Percentiles rank a stretch among this genome's conserved stretches.
These are phyloP conservation scores for Russula sp. DNA, from an alignment of 768 basidiomycete genomes.

Conservation along the genomic window DNA sequence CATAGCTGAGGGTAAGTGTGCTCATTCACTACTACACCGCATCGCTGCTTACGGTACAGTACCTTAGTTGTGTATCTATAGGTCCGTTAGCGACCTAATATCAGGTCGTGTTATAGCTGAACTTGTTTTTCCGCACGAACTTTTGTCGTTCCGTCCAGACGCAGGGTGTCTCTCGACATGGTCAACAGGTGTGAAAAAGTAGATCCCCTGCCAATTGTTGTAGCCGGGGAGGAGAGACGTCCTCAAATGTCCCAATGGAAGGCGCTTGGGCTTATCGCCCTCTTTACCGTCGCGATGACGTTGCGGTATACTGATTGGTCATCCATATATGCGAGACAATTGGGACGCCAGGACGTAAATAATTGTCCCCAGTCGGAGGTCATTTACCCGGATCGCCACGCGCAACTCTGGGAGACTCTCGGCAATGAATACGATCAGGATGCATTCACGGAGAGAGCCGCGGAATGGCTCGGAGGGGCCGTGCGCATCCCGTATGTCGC, in stretches of 20 bases:
- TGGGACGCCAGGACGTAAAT: not conserved
- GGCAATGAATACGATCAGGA: constrained; percentile 30
- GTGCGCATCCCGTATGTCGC: constrained; percentile 35
- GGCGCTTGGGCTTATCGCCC: not conserved
- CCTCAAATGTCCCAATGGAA: not conserved
- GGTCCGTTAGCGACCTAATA: no score
- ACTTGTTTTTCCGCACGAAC: not conserved
- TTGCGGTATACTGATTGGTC: not conserved
- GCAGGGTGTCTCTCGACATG: not conserved
- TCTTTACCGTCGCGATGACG: not conserved
- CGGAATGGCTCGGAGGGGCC: constrained; percentile 37
- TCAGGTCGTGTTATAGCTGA: no score
- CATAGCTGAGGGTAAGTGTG: no score
- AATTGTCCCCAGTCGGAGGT: constrained; percentile 28
- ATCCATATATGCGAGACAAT: not conserved
- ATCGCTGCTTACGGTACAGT: no score
- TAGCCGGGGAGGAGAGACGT: not conserved
- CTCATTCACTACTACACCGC: no score
- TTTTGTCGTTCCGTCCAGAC: not conserved
- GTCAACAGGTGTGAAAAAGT: not conserved
- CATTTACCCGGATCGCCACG: constrained; percentile 30
- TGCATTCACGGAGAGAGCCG: constrained; percentile 33
- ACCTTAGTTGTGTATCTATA: no score
- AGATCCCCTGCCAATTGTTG: not conserved
- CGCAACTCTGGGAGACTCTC: constrained; percentile 31